Percentiles rank a stretch among this genome's conserved stretches.
Evolutionary conservation across 352 stramenopile genomes (phyloP).

Genomic region (Saprolegnia parasitica): DNA sequence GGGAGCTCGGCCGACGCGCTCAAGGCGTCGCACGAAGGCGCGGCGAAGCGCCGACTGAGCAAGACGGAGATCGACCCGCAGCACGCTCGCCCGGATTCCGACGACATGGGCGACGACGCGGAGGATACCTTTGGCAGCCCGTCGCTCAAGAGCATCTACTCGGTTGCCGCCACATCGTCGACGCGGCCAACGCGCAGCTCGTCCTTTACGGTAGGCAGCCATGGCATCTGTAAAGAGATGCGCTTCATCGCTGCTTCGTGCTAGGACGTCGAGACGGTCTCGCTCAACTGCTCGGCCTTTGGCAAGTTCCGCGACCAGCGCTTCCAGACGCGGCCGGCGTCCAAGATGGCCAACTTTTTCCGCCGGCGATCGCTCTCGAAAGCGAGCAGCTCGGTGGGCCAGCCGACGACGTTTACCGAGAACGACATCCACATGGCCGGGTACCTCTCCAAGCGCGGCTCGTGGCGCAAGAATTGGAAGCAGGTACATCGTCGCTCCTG

Average conservation of each 20-base stretch:
- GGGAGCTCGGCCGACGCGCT: background rate
- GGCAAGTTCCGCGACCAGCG: constrained; percentile 71
- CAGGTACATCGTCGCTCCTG: constrained; percentile 34
- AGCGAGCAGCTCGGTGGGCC: constrained; percentile 12
- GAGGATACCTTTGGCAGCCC: background rate
- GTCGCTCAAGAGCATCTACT: constrained; percentile 14
- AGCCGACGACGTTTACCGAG: constrained; percentile 32
- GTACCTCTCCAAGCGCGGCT: constrained; percentile 60
- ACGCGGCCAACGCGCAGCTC: background rate
- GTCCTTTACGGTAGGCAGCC: background rate
- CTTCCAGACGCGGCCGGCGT: constrained; percentile 74
- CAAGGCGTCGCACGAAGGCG: background rate
- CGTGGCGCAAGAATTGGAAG: constrained; percentile 85
- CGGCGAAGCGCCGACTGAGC: background rate
- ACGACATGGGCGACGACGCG: background rate
- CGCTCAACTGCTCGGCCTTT: constrained; percentile 47
- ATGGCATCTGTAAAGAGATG: too few species aligned
- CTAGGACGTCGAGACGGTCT: constrained; percentile 16
- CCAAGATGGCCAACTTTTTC: constrained; percentile 68
- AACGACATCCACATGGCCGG: constrained; percentile 25
- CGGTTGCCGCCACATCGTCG: background rate
- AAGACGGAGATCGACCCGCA: background rate
- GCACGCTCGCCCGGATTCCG: background rate
- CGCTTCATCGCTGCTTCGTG: too few species aligned
- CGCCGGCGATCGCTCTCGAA: constrained; percentile 50